Percentiles rank a stretch among this genome's conserved stretches.
Evolutionary conservation across 306 rosid genomes (phyloP).

Genomic region (Gillenia trifoliata): DNA sequence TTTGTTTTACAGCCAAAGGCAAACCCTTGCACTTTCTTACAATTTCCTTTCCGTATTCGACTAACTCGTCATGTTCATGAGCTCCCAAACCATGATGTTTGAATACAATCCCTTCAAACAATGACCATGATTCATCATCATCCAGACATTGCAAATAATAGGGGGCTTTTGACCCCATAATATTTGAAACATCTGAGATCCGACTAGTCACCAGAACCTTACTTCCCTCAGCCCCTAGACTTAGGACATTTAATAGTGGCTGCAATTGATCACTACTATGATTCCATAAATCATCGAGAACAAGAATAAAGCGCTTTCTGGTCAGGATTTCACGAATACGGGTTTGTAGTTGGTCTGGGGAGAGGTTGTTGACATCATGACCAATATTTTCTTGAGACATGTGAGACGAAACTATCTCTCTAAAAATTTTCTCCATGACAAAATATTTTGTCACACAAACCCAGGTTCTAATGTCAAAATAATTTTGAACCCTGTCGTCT

Average conservation of each 20-base stretch:
- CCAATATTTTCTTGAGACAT: too few relatives aligned
- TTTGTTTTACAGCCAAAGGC: slow-evolving; percentile 17
- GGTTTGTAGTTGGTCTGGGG: too few relatives aligned
- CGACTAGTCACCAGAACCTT: slow-evolving; percentile 12
- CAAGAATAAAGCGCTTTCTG: not conserved
- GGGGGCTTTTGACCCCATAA: slow-evolving; percentile 3
- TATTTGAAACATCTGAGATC: not conserved
- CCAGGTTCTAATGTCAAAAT: too few relatives aligned
- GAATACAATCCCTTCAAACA: not conserved
- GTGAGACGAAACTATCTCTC: too few relatives aligned
- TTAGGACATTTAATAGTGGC: not conserved
- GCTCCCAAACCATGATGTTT: not conserved
- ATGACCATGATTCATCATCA: not conserved
- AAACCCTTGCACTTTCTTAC: slow-evolving; percentile 7
- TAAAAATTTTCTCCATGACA: too few relatives aligned
- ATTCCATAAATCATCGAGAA: slow-evolving; percentile 5
- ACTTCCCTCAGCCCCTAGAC: slow-evolving; percentile 3
- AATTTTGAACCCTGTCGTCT: too few relatives aligned
- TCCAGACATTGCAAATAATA: not conserved
- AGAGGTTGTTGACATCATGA: too few relatives aligned
- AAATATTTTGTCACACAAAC: too few relatives aligned
- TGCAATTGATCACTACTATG: not conserved
- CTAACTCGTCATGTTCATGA: not conserved
- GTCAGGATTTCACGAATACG: too few relatives aligned
- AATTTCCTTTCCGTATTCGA: not conserved